These are phyloP conservation scores for Podospora pseudoanserina DNA, from an alignment of 495 filamentous ascomycete genomes.

Conservation along the genomic window DNA sequence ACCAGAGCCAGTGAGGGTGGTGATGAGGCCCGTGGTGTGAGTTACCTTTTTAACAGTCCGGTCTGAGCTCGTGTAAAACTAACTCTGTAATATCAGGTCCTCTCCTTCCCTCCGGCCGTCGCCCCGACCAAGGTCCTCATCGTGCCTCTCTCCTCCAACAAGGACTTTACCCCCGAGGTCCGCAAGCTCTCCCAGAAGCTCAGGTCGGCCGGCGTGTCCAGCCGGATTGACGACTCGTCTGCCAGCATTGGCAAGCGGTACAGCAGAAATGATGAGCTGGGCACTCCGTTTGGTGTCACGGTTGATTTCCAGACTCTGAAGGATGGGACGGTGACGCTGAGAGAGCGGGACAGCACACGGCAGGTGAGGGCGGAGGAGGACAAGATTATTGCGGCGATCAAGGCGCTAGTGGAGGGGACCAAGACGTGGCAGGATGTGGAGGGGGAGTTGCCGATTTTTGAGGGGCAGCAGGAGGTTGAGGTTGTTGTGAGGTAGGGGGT, in stretches of 20 bases:
- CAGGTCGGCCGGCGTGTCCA: conserved; percentile 57
- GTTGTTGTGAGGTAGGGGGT: conserved; percentile 21
- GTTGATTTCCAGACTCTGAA: conserved; percentile 73
- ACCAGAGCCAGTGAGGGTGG: conserved; percentile 59
- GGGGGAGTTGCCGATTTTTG: conserved; percentile 57
- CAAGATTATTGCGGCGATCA: conserved; percentile 61
- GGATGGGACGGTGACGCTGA: conserved; percentile 66
- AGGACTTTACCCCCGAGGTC: conserved; percentile 57
- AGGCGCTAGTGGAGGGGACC: conserved; percentile 51
- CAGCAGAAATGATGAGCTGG: conserved; percentile 69
- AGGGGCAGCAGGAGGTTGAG: conserved; percentile 54
- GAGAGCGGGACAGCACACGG: conserved; percentile 67
- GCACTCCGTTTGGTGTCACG: conserved; percentile 67
- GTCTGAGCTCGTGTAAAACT: conserved; percentile 12
- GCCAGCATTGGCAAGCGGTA: conserved; percentile 74
- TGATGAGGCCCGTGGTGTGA: conserved; percentile 66
- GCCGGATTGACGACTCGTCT: conserved; percentile 62
- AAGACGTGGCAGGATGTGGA: conserved; percentile 61
- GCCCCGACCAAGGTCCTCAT: conserved; percentile 76
- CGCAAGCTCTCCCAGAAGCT: conserved; percentile 56
- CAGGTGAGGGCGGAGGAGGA: conserved; percentile 65
- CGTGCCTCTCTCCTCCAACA: conserved; percentile 63
- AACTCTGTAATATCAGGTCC: conserved; percentile 44
- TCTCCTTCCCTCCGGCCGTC: conserved; percentile 70
- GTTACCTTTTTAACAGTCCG: conserved; percentile 22